Conservation (phyloP, 441 rosid species). For the Biscutella auriculata region DNA sequence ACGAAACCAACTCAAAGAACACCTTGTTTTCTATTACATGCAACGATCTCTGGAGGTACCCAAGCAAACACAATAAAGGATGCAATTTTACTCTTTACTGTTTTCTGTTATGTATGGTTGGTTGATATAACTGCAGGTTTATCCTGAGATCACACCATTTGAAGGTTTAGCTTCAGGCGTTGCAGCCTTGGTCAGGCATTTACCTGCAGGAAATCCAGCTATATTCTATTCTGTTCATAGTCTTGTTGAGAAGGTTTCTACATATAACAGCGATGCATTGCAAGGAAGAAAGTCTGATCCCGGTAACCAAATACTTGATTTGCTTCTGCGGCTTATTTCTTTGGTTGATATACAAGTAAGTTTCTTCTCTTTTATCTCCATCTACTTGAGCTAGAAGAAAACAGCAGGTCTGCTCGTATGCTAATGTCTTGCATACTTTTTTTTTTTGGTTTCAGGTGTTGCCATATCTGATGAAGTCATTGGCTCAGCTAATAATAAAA, state of each 20-base stretch:
- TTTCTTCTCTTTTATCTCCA: neutral
- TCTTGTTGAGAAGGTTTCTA: conserved; percentile 56
- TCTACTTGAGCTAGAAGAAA: neutral
- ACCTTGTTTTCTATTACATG: conserved; percentile 69
- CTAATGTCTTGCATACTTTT: neutral
- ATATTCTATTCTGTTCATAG: conserved; percentile 60
- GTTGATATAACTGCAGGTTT: conserved; percentile 37
- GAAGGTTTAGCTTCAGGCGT: conserved; percentile 95
- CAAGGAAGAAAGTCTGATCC: conserved; percentile 64
- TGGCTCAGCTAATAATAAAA: conserved; percentile 48
- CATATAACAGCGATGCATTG: conserved; percentile 33
- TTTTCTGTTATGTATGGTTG: neutral
- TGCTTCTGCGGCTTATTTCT: conserved; percentile 66
- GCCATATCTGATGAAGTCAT: conserved; percentile 59
- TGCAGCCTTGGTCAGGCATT: conserved; percentile 64
- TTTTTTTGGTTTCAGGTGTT: conserved; percentile 36
- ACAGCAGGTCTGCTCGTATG: neutral
- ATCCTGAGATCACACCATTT: conserved; percentile 74
- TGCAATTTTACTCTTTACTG: neutral
- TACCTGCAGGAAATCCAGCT: conserved; percentile 93
- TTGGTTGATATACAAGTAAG: conserved; percentile 82
- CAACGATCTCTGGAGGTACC: conserved; percentile 72
- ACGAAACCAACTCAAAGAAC: conserved; percentile 52
- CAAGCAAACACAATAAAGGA: conserved; percentile 10
- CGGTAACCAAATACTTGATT: conserved; percentile 48